phyloP scores from a whole-genome alignment of 192 early-diverging fungal genomes.

The Powellomyces hirtus region DNA sequence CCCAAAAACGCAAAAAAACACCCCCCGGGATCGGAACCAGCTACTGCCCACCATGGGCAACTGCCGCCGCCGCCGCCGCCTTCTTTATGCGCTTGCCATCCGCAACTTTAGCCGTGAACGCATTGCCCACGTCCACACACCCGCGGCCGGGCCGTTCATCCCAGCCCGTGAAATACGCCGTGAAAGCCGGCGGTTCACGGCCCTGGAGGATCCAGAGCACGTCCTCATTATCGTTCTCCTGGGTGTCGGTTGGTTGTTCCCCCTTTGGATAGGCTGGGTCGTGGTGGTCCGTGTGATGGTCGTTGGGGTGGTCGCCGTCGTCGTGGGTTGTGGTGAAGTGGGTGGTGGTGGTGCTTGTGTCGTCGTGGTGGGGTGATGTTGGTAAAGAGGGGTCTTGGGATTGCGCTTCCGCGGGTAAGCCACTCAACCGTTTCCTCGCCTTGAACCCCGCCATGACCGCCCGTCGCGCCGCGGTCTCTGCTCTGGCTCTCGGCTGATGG shows the following conservation, averaged over 20 bases:
- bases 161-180: slow-evolving; percentile 43
- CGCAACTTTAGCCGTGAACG: slow-evolving; percentile 3
- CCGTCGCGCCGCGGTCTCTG: slow-evolving; percentile 11
- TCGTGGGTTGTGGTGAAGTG: not conserved
- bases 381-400: not conserved
- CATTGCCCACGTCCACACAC: slow-evolving; percentile 13
- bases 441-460: slow-evolving; percentile 17
- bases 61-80: not conserved
- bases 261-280: not conserved
- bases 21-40: not conserved
- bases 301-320: not conserved
- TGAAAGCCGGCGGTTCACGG: slow-evolving; percentile 31
- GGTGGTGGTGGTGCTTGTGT: not conserved
- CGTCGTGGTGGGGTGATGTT: not conserved
- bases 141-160: slow-evolving; percentile 22
- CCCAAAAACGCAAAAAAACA: not conserved
- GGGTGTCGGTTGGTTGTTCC: not conserved
- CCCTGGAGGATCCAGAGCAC: slow-evolving; percentile 38
- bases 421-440: not conserved
- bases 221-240: slow-evolving; percentile 4
- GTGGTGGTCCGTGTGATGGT: not conserved
- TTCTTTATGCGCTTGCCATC: not conserved
- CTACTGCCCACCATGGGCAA: not conserved
- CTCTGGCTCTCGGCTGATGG: not conserved
- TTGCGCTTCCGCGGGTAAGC: not conserved